Evolutionary conservation across 1,139 yeast genomes (phyloP).

Genomic region (Debaryomyces subglobosus): DNA sequence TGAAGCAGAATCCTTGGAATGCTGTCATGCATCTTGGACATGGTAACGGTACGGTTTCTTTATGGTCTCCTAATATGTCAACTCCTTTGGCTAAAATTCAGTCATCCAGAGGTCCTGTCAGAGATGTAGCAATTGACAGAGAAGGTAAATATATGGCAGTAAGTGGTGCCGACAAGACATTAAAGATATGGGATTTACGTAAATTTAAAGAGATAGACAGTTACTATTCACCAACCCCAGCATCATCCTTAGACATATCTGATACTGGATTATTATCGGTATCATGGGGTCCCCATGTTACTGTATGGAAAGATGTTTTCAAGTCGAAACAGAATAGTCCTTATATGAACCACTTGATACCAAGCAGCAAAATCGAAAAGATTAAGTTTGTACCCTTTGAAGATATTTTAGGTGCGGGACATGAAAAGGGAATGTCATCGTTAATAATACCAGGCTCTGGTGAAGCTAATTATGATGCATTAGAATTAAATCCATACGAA

Average conservation of each 20-base stretch:
- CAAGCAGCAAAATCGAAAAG: slow-evolving; percentile 73
- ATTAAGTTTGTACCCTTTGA: slow-evolving; percentile 89
- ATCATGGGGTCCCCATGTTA: slow-evolving; percentile 94
- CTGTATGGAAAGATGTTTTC: slow-evolving; percentile 80
- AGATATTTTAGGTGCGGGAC: slow-evolving; percentile 92
- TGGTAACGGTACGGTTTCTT: slow-evolving; percentile 85
- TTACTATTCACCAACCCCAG: slow-evolving; percentile 84
- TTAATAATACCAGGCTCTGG: slow-evolving; percentile 95
- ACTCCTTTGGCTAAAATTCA: slow-evolving; percentile 85
- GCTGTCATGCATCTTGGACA: slow-evolving; percentile 96
- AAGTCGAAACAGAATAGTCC: slow-evolving; percentile 67
- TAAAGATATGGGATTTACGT: slow-evolving; percentile 94
- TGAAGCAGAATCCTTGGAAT: slow-evolving; percentile 94
- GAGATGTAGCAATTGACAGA: slow-evolving; percentile 85
- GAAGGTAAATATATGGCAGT: slow-evolving; percentile 95
- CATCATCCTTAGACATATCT: slow-evolving; percentile 75
- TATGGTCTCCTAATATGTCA: slow-evolving; percentile 92
- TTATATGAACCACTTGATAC: slow-evolving; percentile 86
- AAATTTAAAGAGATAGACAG: slow-evolving; percentile 76
- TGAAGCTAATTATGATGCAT: slow-evolving; percentile 95
- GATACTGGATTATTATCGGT: slow-evolving; percentile 87
- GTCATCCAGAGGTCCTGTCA: slow-evolving; percentile 82
- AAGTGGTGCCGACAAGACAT: slow-evolving; percentile 80
- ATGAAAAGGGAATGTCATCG: slow-evolving; percentile 73
- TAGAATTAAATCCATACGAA: slow-evolving; percentile 92